Percentiles rank a stretch among this genome's conserved stretches.
phyloP scores from a whole-genome alignment of 202 grass and related monocot species.

The Digitaria exilis region DNA sequence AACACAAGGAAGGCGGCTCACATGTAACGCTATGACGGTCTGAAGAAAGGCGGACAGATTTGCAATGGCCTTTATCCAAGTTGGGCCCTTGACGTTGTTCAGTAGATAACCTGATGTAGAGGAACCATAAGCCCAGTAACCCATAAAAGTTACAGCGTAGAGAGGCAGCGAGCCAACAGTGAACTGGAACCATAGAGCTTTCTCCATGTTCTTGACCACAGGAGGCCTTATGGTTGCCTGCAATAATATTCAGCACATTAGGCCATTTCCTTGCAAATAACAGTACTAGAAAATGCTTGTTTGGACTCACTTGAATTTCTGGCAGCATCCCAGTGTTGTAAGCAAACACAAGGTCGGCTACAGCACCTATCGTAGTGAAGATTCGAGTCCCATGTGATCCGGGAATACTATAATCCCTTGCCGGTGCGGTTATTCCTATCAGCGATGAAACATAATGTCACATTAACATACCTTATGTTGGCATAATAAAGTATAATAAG shows the following conservation, averaged over 20 bases:
- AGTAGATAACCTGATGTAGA: constrained; percentile 82
- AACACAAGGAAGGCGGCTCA: constrained; percentile 22
- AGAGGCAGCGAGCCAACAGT: constrained; percentile 70
- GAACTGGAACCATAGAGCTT: constrained; percentile 94
- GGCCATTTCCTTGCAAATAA: constrained; percentile 18
- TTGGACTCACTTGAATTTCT: constrained; percentile 81
- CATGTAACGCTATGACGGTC: constrained; percentile 83
- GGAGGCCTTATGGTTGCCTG: constrained; percentile 92
- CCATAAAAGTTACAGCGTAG: constrained; percentile 82
- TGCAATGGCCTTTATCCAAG: constrained; percentile 71
- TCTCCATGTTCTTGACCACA: constrained; percentile 93
- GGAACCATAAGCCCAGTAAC: constrained; percentile 94
- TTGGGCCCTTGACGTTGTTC: constrained; percentile 71
- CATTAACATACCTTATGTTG: constrained; percentile 6
- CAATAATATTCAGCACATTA: constrained; percentile 32
- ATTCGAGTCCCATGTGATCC: constrained; percentile 50
- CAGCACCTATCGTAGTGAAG: constrained; percentile 89
- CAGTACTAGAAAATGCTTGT: neutral
- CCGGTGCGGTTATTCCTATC: constrained; percentile 56
- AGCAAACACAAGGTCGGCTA: constrained; percentile 86
- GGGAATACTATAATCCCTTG: constrained; percentile 84
- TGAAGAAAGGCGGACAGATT: constrained; percentile 84
- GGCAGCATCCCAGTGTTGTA: constrained; percentile 99
- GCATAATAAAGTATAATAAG: constrained; percentile 9
- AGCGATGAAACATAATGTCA: constrained; percentile 16